These are phyloP conservation scores for Neonectria hederae DNA, from an alignment of 2,329 filamentous ascomycete species.

Conservation along the genomic window DNA sequence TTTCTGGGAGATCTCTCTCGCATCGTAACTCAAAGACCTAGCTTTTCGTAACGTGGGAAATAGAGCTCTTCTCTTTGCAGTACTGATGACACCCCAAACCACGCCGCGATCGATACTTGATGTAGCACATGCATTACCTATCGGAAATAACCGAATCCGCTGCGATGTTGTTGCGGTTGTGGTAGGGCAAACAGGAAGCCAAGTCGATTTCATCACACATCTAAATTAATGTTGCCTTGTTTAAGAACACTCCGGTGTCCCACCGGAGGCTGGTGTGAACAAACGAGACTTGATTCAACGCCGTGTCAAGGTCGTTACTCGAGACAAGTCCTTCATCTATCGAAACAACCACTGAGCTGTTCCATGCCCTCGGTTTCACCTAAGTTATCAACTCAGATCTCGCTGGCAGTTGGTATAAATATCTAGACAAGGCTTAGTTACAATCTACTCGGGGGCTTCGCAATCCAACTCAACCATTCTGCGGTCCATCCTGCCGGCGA, in stretches of 20 bases:
- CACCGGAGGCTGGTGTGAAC: background rate
- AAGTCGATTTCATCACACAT: background rate
- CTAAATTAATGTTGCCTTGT: background rate
- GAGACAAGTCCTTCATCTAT: background rate
- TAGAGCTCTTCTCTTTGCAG: background rate
- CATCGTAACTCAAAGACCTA: background rate
- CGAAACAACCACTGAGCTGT: background rate
- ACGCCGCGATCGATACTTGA: background rate
- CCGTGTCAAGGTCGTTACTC: background rate
- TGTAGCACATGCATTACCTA: background rate
- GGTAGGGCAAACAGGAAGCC: background rate
- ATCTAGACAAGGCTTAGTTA: background rate
- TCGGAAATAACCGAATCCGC: background rate
- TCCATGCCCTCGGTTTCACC: background rate
- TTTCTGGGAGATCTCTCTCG: background rate
- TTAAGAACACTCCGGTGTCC: background rate
- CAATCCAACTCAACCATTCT: background rate
- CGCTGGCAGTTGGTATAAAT: background rate
- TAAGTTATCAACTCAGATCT: background rate
- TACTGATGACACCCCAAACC: background rate
- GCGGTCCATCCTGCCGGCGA: slow-evolving; percentile 9
- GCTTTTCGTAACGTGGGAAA: background rate
- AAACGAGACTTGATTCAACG: background rate
- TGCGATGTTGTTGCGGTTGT: background rate
- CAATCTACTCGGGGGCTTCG: slow-evolving; percentile 1